Evolutionary conservation across 331 rosid species (phyloP).

Genomic region (Rhamnella rubrinervis): DNA sequence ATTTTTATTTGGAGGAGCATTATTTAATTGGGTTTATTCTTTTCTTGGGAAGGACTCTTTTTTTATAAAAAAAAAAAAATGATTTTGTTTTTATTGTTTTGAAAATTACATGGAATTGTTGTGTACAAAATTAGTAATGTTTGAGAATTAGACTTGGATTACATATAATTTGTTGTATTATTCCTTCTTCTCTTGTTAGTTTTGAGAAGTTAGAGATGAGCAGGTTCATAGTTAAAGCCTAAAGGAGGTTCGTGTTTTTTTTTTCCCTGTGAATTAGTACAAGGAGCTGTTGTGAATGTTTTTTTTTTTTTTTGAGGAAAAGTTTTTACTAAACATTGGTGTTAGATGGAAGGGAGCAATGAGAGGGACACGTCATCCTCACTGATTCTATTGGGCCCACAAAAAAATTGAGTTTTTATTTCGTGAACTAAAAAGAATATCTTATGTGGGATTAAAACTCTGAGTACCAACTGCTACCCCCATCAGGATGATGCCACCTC

Average conservation of each 20-base stretch:
- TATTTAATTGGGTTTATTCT: slow-evolving; percentile 23
- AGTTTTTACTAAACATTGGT: neutral
- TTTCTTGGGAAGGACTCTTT: slow-evolving; percentile 25
- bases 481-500: no score
- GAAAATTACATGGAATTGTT: neutral
- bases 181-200: no score
- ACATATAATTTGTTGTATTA: neutral
- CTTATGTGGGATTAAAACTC: no score
- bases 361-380: slow-evolving; percentile 32
- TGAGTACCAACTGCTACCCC: no score
- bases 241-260: no score
- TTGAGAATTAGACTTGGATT: slow-evolving; percentile 18
- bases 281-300: no score
- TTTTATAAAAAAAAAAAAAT: slow-evolving; percentile 4
- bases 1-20: slow-evolving; percentile 16
- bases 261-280: no score
- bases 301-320: no score
- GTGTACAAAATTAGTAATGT: slow-evolving; percentile 14
- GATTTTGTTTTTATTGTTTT: neutral
- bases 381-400: slow-evolving; percentile 34
- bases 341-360: slow-evolving; percentile 18
- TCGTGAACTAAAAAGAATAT: no score
- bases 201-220: no score
- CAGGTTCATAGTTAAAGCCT: no score
- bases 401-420: neutral